Evolutionary conservation across 139 green algal genomes (phyloP), one percentile per base, ranked within the genome.

Genomic region (Zygnema cylindricum): DNA sequence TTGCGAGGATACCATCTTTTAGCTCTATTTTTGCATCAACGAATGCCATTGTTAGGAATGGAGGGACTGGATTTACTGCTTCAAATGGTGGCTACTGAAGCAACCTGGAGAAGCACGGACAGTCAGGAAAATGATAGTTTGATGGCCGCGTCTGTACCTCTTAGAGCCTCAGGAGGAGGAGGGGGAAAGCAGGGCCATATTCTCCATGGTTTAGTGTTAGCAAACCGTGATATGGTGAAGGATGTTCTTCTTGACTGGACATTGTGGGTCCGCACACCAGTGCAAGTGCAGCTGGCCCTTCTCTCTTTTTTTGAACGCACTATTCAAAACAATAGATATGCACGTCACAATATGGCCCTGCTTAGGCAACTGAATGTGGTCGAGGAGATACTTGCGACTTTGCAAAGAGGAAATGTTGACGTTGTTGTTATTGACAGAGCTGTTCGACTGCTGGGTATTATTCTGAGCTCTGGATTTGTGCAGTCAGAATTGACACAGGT

Each of bases 171-270:
- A n/a, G 71, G 71, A 7, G 36, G 11, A 79, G 71, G 11, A 16
- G 81, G 43, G 22, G 81, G 81, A 25, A 38, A 11, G 77, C 32
- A 3, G 30, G 77, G 22, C 22, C 33, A 84, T 21, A 11, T 76
- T 25, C 33, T 55, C 32, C 41, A 3, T 2, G 2, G 41, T 35
- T 1, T 91, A 69, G 63, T 91, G 38, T 1, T 91, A 1, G 49
- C 83, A 23, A 90, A 90, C 55, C 25, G 43, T 1, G 35, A 41
- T 30, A 41, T 91, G 22, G 43, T 91, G 81, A 42, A 90, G n/a
- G 30, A 86, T 7, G 81, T 91, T 21, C 87, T 91, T 42, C 81
- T 91, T 36, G 87, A 91, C 69, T 91, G 82, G 82, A 90, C 82
- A 41, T 33, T 91, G n/a, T 91, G 87, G 87, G 43, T 89, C 2